Base-by-base conservation (phyloP, 164 flowering plant genomes). In the Stephania cephalantha region DNA sequence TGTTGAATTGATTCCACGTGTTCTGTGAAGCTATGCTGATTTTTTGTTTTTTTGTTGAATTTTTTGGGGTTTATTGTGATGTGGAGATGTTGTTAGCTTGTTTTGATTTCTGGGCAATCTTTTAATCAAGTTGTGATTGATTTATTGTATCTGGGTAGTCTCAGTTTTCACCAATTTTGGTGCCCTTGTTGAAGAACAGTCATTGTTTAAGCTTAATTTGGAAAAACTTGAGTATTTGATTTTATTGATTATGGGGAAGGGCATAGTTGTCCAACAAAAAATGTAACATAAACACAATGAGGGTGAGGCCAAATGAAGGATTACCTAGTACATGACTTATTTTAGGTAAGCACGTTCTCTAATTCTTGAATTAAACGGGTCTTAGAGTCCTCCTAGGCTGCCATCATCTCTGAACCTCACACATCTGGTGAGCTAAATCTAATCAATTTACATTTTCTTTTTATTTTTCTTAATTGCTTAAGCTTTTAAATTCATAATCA, bases 141-240 rank as follows among this genome's bases (percentile, higher is more conserved):
- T 25, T 68, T 15, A 63, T 46, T 4, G 29, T 25, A 22, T 67
- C 35, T 58, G 69, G 77, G 64, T 15, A 42, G 7, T 31, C 46
- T 48, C 11, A 6, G 12, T 74, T 65, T 74, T 71, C 50, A 80
- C 74, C 31, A 58, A 71, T 74, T 74, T 63, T 63, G 29, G 68
- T 73, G 30, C 68, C 71, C 31, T 76, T 63, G 76, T 71, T 77
- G 74, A 76, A 77, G 83, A 78, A 72, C 63, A 20, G 7, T 25
- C 17, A 15, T 4, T 35, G 9, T 69, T 52, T 42, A 17, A 5
- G 45, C 18, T 30, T 53, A 25, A 68, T 77, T 77, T 13, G 53
- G 17, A 6, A 29, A 44, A 29, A 44, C 25, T n/a, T 76, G 50
- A 30, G 42, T 35, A 11, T 53, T 44, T 66, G 4, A 9, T 25